phyloP scores from a whole-genome alignment of 495 filamentous ascomycete species.

The Xylaria venustula region DNA sequence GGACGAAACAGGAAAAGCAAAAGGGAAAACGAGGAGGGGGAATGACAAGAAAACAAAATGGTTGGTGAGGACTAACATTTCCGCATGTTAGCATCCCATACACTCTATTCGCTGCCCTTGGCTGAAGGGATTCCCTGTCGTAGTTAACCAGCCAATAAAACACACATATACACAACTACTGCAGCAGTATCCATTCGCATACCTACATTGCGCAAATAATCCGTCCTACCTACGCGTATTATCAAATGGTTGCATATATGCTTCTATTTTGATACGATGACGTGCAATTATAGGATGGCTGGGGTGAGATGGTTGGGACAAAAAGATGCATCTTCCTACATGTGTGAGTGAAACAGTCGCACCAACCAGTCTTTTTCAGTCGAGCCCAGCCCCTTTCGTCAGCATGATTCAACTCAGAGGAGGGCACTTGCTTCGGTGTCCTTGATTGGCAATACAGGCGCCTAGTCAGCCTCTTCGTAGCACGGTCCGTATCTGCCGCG shows the following conservation, averaged over 20 bases:
- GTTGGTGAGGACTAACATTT: background rate
- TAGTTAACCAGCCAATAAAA: background rate
- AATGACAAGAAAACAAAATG: background rate
- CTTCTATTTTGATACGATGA: slow-evolving; percentile 7
- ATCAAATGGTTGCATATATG: background rate
- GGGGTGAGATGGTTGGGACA: background rate
- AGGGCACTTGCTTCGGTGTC: background rate
- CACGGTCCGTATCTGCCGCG: slow-evolving; percentile 2
- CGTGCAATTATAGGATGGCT: slow-evolving; percentile 5
- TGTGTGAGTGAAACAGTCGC: background rate
- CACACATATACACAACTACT: background rate
- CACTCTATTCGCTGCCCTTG: background rate
- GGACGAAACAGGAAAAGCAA: background rate
- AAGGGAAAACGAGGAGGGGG: background rate
- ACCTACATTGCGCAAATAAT: background rate
- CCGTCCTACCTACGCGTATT: background rate
- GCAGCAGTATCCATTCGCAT: background rate
- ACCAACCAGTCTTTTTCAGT: background rate
- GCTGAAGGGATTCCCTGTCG: slow-evolving; percentile 3
- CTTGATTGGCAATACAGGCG: slow-evolving; percentile 13
- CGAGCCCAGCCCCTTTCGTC: background rate
- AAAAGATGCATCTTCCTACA: background rate
- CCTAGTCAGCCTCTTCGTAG: slow-evolving; percentile 2
- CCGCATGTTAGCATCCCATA: slow-evolving; percentile 1
- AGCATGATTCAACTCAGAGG: background rate